phyloP scores from a whole-genome alignment of 164 flowering plant species.

The Euptelea pleiosperma region DNA sequence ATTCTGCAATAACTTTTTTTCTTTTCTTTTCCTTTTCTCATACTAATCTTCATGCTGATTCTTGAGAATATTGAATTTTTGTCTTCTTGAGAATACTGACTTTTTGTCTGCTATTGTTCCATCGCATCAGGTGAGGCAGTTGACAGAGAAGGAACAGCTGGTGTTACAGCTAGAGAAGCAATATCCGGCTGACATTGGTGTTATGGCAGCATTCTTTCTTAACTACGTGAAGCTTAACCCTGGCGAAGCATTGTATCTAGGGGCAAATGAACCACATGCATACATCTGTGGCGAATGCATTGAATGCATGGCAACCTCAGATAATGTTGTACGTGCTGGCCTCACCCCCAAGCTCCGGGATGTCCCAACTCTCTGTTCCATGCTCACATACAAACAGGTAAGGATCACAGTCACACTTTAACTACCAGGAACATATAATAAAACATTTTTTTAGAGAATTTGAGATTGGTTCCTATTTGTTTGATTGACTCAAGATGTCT shows the following conservation, averaged over 20 bases:
- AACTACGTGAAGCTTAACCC: slow-evolving; percentile 78
- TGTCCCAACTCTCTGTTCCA: slow-evolving; percentile 75
- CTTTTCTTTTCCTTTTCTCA: not conserved
- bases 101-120: not conserved
- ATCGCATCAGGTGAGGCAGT: slow-evolving; percentile 45
- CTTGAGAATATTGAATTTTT: no score
- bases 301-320: slow-evolving; percentile 96
- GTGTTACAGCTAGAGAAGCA: slow-evolving; percentile 64
- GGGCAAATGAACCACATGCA: slow-evolving; percentile 94
- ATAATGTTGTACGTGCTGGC: slow-evolving; percentile 97
- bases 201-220: slow-evolving; percentile 73
- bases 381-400: slow-evolving; percentile 95
- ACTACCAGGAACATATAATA: not conserved
- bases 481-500: not conserved
- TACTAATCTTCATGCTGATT: not conserved
- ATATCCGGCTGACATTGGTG: slow-evolving; percentile 86
- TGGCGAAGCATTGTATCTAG: slow-evolving; percentile 84
- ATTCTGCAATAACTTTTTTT: not conserved
- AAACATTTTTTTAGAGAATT: no score
- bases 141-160: slow-evolving; percentile 75
- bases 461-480: not conserved
- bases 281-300: slow-evolving; percentile 80
- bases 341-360: slow-evolving; percentile 87
- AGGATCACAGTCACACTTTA: slow-evolving; percentile 2
- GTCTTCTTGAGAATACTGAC: not conserved